Evolutionary conservation across 148 eudicot species (phyloP).

Genomic region (Beta vulgaris): DNA sequence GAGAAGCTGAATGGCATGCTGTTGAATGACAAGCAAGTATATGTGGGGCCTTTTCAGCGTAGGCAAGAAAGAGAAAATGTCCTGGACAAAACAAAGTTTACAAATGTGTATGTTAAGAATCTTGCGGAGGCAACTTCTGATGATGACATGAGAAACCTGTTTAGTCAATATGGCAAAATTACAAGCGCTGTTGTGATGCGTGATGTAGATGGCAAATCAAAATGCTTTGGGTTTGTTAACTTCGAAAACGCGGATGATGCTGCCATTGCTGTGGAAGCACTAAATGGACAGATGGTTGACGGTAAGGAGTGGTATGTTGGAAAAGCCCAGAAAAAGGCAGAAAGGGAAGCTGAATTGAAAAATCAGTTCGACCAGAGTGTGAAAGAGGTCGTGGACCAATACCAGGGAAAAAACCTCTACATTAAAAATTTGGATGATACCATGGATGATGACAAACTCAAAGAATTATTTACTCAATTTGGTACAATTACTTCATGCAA

Average conservation of each 20-base stretch:
- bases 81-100: slow-evolving; percentile 58
- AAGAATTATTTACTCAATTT: slow-evolving; percentile 66
- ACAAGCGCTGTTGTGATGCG: slow-evolving; percentile 87
- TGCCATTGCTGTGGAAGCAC: slow-evolving; percentile 67
- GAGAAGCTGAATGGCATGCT: slow-evolving; percentile 83
- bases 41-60: slow-evolving; percentile 73
- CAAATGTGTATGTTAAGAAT: slow-evolving; percentile 82
- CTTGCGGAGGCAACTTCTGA: slow-evolving; percentile 69
- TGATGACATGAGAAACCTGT: slow-evolving; percentile 58
- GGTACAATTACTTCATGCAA: slow-evolving; percentile 85
- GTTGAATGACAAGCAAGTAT: slow-evolving; percentile 86
- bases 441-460: slow-evolving; percentile 73
- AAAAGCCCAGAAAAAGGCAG: slow-evolving; percentile 82
- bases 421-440: slow-evolving; percentile 83
- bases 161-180: slow-evolving; percentile 69
- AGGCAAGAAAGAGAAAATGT: slow-evolving; percentile 77
- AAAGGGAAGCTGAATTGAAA: slow-evolving; percentile 75
- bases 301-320: slow-evolving; percentile 93
- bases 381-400: slow-evolving; percentile 66
- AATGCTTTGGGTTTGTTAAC: slow-evolving; percentile 92
- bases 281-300: slow-evolving; percentile 72
- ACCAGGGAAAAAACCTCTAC: slow-evolving; percentile 71
- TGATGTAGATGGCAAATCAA: slow-evolving; percentile 78
- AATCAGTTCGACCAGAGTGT: slow-evolving; percentile 56
- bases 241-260: slow-evolving; percentile 85